phyloP scores from a whole-genome alignment of 495 filamentous ascomycete genomes.

The Penicillium nucicola region DNA sequence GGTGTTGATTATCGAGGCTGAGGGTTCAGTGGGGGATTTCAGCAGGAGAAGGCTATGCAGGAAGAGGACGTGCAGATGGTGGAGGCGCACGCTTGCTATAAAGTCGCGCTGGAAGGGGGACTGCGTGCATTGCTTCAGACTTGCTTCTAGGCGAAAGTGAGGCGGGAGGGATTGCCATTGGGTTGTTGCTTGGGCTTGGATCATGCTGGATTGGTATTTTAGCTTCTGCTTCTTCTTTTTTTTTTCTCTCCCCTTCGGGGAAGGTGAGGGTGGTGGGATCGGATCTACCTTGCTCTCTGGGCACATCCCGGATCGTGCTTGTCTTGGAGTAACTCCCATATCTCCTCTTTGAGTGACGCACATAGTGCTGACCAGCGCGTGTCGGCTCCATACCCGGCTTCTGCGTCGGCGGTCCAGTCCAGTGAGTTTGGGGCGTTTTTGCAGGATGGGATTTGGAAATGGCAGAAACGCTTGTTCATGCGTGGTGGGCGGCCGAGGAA shows the following conservation, averaged over 20 bases:
- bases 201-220: slow-evolving; percentile 12
- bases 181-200: slow-evolving; percentile 23
- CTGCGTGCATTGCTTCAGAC: slow-evolving; percentile 22
- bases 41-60: slow-evolving; percentile 30
- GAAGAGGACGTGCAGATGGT: slow-evolving; percentile 42
- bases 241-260: no score
- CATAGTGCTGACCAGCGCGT: slow-evolving; percentile 40
- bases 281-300: slow-evolving; percentile 23
- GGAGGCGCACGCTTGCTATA: slow-evolving; percentile 32
- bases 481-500: slow-evolving; percentile 44
- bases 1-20: slow-evolving; percentile 26
- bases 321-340: slow-evolving; percentile 36
- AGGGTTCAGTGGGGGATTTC: slow-evolving; percentile 30
- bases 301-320: slow-evolving; percentile 21
- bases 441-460: slow-evolving; percentile 33
- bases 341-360: slow-evolving; percentile 38
- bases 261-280: no score
- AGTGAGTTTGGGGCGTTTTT: neutral
- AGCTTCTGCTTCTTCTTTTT: neutral
- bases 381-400: slow-evolving; percentile 31
- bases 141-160: slow-evolving; percentile 24
- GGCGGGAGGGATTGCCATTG: slow-evolving; percentile 26
- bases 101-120: slow-evolving; percentile 34
- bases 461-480: slow-evolving; percentile 40
- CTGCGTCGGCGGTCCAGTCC: slow-evolving; percentile 19